Evolutionary conservation across 2,329 filamentous ascomycete genomes (phyloP).

Genomic region (Penicillium expansum): DNA sequence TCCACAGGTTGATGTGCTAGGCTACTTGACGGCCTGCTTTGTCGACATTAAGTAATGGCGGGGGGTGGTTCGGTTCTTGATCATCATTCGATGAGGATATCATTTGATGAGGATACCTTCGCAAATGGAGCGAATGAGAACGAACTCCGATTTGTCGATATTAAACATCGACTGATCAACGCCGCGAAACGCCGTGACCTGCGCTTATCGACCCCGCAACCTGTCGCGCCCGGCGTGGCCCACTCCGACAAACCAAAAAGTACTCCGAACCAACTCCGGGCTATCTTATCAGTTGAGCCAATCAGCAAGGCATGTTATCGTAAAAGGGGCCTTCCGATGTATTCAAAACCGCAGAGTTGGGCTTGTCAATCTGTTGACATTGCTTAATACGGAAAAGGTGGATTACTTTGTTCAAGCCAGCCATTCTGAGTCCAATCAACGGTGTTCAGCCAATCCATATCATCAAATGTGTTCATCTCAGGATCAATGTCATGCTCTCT

Average conservation of each 20-base stretch:
- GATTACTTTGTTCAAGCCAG: not conserved
- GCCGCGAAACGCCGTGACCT: not conserved
- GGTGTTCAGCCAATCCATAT: conserved; percentile 4
- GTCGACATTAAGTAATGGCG: not conserved
- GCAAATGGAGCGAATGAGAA: not conserved
- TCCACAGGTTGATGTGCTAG: not conserved
- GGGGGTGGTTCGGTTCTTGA: too few relatives aligned
- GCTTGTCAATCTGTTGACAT: too few relatives aligned
- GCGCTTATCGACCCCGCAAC: not conserved
- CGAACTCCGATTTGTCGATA: not conserved
- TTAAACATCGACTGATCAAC: not conserved
- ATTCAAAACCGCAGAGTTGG: not conserved
- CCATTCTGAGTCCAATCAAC: not conserved
- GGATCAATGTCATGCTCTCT: not conserved
- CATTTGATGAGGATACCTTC: too few relatives aligned
- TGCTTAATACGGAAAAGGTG: not conserved
- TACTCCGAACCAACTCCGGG: not conserved
- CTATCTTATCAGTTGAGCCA: not conserved
- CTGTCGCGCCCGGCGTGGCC: not conserved
- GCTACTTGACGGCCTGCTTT: not conserved
- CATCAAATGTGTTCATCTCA: not conserved
- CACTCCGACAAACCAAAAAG: not conserved
- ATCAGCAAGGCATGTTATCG: not conserved
- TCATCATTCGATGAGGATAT: not conserved
- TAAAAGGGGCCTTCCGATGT: not conserved